These are phyloP conservation scores for Boletus smithii DNA, from an alignment of 1,284 basidiomycete genomes.

Conservation along the genomic window DNA sequence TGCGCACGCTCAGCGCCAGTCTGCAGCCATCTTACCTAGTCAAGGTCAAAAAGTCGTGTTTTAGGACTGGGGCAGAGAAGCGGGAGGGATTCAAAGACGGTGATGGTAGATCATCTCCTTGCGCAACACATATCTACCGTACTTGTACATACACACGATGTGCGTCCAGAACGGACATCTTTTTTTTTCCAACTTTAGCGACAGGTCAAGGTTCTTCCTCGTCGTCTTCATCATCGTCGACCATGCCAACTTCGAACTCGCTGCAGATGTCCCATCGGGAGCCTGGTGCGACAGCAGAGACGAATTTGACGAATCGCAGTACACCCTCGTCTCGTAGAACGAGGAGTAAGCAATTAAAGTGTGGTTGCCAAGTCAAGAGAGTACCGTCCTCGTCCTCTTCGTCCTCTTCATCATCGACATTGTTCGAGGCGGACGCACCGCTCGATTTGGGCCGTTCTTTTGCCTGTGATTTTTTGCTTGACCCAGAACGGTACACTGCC, in stretches of 20 bases:
- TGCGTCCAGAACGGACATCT: background rate
- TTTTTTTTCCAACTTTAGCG: background rate
- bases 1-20: slow-evolving; percentile 83
- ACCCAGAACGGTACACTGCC: slow-evolving; percentile 82
- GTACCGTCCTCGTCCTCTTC: slow-evolving; percentile 76
- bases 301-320: slow-evolving; percentile 91
- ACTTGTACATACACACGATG: background rate
- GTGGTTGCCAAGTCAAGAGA: slow-evolving; percentile 84
- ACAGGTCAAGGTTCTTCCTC: slow-evolving; percentile 14
- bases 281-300: slow-evolving; percentile 82
- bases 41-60: slow-evolving; percentile 87
- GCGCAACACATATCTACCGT: background rate
- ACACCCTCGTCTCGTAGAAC: slow-evolving; percentile 93
- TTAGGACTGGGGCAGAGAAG: slow-evolving; percentile 21
- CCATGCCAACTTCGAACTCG: slow-evolving; percentile 82
- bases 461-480: slow-evolving; percentile 43
- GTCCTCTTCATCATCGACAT: slow-evolving; percentile 32
- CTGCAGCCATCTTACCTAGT: slow-evolving; percentile 76
- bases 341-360: slow-evolving; percentile 87
- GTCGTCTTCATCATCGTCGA: slow-evolving; percentile 41
- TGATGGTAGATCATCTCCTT: background rate
- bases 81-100: too few relatives aligned
- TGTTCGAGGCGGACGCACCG: slow-evolving; percentile 15
- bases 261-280: slow-evolving; percentile 89
- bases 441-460: slow-evolving; percentile 16